These are phyloP conservation scores for Jackrogersella minutella DNA, from an alignment of 495 filamentous ascomycete species.

Conservation along the genomic window DNA sequence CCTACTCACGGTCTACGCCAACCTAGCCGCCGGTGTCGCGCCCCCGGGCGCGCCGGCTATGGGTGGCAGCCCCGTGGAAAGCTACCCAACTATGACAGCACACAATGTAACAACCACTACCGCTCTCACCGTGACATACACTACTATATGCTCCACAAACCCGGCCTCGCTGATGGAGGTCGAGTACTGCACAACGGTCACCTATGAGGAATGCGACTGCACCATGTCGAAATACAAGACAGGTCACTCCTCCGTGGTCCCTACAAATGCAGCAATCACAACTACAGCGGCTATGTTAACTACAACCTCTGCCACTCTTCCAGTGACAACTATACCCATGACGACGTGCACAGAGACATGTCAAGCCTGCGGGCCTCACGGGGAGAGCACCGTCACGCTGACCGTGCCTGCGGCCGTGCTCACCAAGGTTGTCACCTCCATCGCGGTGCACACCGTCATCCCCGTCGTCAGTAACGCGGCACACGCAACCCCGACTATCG, in stretches of 20 bases:
- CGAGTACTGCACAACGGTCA: conserved; percentile 35
- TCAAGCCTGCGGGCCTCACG: conserved; percentile 29
- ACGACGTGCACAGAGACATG: conserved; percentile 30
- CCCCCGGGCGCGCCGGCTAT: conserved; percentile 31
- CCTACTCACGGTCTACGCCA: conserved; percentile 35
- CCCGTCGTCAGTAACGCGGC: conserved; percentile 10
- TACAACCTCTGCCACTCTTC: background rate
- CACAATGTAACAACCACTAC: conserved; percentile 22
- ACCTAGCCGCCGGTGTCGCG: conserved; percentile 9
- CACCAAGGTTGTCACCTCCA: conserved; percentile 8
- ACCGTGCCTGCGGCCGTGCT: conserved; percentile 26
- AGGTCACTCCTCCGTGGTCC: background rate
- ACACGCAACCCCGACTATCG: background rate
- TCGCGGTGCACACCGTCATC: conserved; percentile 39
- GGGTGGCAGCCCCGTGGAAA: conserved; percentile 12
- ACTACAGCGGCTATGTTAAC: background rate
- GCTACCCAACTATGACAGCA: background rate
- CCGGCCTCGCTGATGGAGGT: conserved; percentile 19
- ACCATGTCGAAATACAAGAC: background rate
- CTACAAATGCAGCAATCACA: background rate
- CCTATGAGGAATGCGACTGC: conserved; percentile 19
- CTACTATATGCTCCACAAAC: conserved; percentile 43
- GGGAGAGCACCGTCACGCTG: conserved; percentile 38
- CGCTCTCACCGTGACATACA: conserved; percentile 38
- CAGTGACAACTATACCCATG: conserved; percentile 29